phyloP scores from a whole-genome alignment of 1,139 yeast genomes.

The Pichia sp. region DNA sequence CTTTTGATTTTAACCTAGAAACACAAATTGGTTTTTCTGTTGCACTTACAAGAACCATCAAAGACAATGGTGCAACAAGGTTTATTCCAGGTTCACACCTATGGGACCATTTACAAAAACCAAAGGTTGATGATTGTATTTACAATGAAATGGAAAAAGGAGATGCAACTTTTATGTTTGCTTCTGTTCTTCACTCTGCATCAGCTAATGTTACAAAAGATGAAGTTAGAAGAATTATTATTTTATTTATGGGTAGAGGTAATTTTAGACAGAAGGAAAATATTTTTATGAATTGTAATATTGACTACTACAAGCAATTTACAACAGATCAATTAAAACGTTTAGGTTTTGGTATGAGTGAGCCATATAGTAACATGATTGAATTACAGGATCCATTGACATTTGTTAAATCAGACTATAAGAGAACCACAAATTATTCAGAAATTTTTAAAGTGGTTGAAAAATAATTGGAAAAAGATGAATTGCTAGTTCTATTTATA shows the following conservation, averaged over 20 bases:
- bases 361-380: constrained; percentile 14
- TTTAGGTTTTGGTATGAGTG: constrained; percentile 15
- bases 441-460: constrained; percentile 11
- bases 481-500: neutral
- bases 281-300: constrained; percentile 10
- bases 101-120: constrained; percentile 28
- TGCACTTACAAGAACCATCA: constrained; percentile 24
- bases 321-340: constrained; percentile 10
- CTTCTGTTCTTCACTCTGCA: constrained; percentile 29
- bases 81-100: constrained; percentile 28
- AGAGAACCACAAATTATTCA: constrained; percentile 11
- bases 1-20: constrained; percentile 20
- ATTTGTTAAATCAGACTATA: constrained; percentile 6
- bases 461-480: neutral
- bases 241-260: constrained; percentile 29
- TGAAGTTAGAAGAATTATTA: constrained; percentile 24
- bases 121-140: constrained; percentile 23
- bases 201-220: constrained; percentile 28
- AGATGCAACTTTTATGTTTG: constrained; percentile 30
- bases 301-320: constrained; percentile 14
- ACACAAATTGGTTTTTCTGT: constrained; percentile 24
- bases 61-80: constrained; percentile 29
- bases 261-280: constrained; percentile 29
- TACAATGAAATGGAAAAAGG: constrained; percentile 29
- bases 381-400: constrained; percentile 13